Evolutionary conservation across 2,329 filamentous ascomycete species (phyloP), one percentile per base, ranked within the genome.

Genomic region (Helotiales sp.): DNA sequence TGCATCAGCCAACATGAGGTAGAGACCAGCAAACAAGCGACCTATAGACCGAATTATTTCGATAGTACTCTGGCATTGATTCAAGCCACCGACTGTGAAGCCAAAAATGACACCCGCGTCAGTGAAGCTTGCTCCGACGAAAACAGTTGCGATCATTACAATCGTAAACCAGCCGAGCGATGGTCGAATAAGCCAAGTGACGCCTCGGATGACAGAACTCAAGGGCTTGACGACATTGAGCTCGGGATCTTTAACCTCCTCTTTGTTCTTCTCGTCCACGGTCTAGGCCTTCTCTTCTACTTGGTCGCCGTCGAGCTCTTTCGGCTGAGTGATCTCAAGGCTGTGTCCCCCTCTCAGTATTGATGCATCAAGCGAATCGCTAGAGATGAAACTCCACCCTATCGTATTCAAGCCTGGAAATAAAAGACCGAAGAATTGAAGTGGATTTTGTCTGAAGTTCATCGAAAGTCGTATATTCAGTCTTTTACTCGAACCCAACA

Each of bases 351-450:
- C 45, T 52, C 28, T 49, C 43, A 61, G 67, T 58, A 52, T 52
- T 49, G 40, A 59, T 40, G 8, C 57, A 67, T 20, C 70, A 63
- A 6, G 22, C 28, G 26, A 68, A 17, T 57, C 61, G 66, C 37
- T 24, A 6, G 57, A 60, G n/a, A n/a, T n/a, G n/a, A n/a, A n/a
- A n/a, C n/a, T n/a, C n/a, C n/a, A n/a, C n/a, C n/a, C n/a, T n/a
- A n/a, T n/a, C n/a, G n/a, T n/a, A n/a, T n/a, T n/a, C n/a, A n/a
- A n/a, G n/a, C n/a, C n/a, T n/a, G n/a, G n/a, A n/a, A n/a, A n/a
- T n/a, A n/a, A n/a, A n/a, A n/a, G n/a, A n/a, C n/a, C n/a, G n/a
- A n/a, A n/a, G n/a, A n/a, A n/a, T n/a, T n/a, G n/a, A n/a, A n/a
- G n/a, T n/a, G n/a, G n/a, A n/a, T n/a, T n/a, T n/a, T n/a, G n/a